Percentiles rank a stretch among this genome's conserved stretches.
Conservation (phyloP, 176 grass and related monocot species). For the Saccharum spontaneum region DNA sequence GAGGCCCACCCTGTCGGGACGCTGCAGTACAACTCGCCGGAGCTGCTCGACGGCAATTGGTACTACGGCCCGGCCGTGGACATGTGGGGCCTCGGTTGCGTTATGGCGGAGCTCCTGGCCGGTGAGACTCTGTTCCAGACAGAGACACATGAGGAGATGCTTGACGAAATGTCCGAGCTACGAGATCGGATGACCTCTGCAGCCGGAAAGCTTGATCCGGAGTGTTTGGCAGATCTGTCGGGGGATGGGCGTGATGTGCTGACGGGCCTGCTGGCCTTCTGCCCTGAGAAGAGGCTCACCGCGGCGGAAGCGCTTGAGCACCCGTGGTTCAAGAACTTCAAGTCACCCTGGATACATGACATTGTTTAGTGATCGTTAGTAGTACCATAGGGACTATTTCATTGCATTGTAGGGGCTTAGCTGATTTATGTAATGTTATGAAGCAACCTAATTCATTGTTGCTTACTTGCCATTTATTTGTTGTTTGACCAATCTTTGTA, state of each 20-base stretch:
- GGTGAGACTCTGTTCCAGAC: neutral
- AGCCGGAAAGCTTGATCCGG: neutral
- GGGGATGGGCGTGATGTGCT: neutral
- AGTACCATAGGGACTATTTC: too few relatives aligned
- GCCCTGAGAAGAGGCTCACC: neutral
- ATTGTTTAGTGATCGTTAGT: too few relatives aligned
- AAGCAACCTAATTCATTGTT: neutral
- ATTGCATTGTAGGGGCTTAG: too few relatives aligned
- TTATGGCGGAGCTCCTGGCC: neutral
- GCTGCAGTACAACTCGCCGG: neutral
- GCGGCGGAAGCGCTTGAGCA: neutral
- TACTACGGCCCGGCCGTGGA: neutral
- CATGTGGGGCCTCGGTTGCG: conserved; percentile 9
- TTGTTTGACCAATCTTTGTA: neutral
- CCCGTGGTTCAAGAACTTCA: neutral
- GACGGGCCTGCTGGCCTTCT: neutral
- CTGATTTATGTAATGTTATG: neutral
- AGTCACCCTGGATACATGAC: neutral
- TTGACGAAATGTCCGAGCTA: neutral
- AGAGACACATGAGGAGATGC: neutral
- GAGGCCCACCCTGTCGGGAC: neutral
- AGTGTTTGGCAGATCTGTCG: neutral
- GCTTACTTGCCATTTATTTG: neutral
- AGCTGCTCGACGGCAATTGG: neutral
- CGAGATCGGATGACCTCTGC: neutral